These are phyloP conservation scores for Hanseniaspora mollemarum DNA, from an alignment of 805 yeast species.

Conservation along the genomic window DNA sequence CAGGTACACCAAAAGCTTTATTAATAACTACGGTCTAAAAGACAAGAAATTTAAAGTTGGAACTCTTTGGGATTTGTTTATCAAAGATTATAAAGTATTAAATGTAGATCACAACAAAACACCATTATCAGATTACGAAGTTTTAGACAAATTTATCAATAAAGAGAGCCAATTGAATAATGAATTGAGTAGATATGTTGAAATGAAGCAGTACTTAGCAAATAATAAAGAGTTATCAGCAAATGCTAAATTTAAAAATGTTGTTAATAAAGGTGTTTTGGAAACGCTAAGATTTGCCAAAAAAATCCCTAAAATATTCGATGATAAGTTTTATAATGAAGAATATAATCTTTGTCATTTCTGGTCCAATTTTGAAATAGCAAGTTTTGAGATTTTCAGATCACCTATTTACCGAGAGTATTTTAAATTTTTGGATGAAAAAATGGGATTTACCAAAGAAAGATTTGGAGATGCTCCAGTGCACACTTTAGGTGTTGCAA, in stretches of 20 bases:
- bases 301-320: constrained; percentile 26
- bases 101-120: constrained; percentile 27
- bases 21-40: constrained; percentile 30
- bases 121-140: constrained; percentile 5
- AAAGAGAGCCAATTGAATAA: constrained; percentile 22
- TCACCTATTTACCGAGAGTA: constrained; percentile 54
- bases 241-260: constrained; percentile 16
- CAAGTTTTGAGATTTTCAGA: constrained; percentile 63
- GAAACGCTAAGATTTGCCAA: constrained; percentile 31
- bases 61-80: constrained; percentile 61
- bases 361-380: constrained; percentile 91
- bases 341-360: constrained; percentile 75
- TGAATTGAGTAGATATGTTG: constrained; percentile 26
- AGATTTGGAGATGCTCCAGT: constrained; percentile 98
- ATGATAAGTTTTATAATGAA: constrained; percentile 53
- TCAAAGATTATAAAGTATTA: constrained; percentile 33
- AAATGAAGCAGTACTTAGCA: constrained; percentile 27
- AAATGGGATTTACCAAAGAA: constrained; percentile 79
- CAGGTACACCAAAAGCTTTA: constrained; percentile 55
- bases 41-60: constrained; percentile 38
- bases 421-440: constrained; percentile 53
- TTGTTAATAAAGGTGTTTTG: not conserved
- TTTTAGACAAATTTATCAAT: constrained; percentile 27
- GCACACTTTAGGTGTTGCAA: constrained; percentile 74
- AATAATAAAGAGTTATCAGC: constrained; percentile 16